These are phyloP conservation scores for Beauveria scarabaeidicola DNA, from an alignment of 2,329 filamentous ascomycete genomes.

Conservation along the genomic window DNA sequence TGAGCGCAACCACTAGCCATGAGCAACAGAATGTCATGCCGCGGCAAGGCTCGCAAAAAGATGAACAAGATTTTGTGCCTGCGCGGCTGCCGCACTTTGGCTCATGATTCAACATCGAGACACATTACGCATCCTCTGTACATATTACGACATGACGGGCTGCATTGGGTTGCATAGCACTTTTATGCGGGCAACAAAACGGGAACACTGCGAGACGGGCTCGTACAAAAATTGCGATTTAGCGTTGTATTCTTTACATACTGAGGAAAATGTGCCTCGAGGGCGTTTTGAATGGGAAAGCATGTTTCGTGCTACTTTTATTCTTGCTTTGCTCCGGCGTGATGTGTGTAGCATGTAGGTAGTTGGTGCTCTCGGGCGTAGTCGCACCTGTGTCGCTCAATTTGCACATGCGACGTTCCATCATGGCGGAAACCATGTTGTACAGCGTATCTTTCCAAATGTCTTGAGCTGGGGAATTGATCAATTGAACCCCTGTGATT, in stretches of 20 bases:
- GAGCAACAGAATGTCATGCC: constrained; percentile 12
- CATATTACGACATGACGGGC: not conserved
- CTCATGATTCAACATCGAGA: constrained; percentile 19
- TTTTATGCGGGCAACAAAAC: not conserved
- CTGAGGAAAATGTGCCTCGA: not conserved
- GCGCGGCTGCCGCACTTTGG: constrained; percentile 50
- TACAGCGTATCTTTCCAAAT: not conserved
- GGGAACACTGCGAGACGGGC: not conserved
- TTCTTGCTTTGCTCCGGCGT: not conserved
- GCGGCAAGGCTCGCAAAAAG: constrained; percentile 7
- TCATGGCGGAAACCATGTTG: too few relatives aligned
- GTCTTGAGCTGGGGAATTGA: not conserved
- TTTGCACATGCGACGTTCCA: too few relatives aligned
- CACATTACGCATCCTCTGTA: not conserved
- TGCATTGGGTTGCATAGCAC: not conserved
- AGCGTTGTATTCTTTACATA: not conserved
- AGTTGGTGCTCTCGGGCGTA: too few relatives aligned
- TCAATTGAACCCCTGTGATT: not conserved
- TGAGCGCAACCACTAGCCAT: not conserved
- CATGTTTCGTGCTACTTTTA: not conserved
- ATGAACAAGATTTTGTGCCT: constrained; percentile 40
- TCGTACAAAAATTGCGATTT: not conserved
- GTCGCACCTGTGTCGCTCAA: too few relatives aligned
- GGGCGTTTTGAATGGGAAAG: not conserved
- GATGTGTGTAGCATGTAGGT: not conserved